These are phyloP conservation scores for Backusella psychrophila DNA, from an alignment of 192 early-diverging fungal species.

Conservation along the genomic window DNA sequence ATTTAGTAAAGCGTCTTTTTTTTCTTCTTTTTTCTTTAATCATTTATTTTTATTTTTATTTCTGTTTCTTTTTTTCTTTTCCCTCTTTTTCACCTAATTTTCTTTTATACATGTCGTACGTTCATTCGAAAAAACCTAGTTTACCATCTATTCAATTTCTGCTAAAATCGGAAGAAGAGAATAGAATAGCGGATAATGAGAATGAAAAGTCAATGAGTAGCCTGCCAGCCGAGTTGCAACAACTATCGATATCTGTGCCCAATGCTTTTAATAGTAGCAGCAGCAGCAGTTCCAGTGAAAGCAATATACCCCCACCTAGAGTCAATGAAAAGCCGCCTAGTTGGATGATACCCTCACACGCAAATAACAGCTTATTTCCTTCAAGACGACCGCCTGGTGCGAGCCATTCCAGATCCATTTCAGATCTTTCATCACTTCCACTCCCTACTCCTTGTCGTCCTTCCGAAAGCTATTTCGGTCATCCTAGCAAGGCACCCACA, in stretches of 20 bases:
- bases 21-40: not conserved
- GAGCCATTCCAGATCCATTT: constrained; percentile 10
- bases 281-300: not conserved
- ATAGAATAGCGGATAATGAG: not conserved
- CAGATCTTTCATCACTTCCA: constrained; percentile 5
- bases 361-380: not conserved
- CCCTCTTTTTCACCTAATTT: not conserved
- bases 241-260: constrained; percentile 8
- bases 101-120: not conserved
- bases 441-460: not conserved
- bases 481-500: not conserved
- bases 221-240: constrained; percentile 17
- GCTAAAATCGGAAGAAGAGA: not conserved
- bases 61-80: not conserved
- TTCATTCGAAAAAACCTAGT: constrained; percentile 4
- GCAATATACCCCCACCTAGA: not conserved
- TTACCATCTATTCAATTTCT: constrained; percentile 21
- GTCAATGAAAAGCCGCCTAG: constrained; percentile 6
- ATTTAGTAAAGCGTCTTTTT: constrained; percentile 8
- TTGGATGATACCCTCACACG: not conserved
- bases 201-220: not conserved
- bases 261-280: not conserved
- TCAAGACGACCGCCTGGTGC: constrained; percentile 16
- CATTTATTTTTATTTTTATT: not conserved
- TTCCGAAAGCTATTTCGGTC: not conserved